phyloP scores from a whole-genome alignment of 2,329 filamentous ascomycete species.

The Fusarium succisae region DNA sequence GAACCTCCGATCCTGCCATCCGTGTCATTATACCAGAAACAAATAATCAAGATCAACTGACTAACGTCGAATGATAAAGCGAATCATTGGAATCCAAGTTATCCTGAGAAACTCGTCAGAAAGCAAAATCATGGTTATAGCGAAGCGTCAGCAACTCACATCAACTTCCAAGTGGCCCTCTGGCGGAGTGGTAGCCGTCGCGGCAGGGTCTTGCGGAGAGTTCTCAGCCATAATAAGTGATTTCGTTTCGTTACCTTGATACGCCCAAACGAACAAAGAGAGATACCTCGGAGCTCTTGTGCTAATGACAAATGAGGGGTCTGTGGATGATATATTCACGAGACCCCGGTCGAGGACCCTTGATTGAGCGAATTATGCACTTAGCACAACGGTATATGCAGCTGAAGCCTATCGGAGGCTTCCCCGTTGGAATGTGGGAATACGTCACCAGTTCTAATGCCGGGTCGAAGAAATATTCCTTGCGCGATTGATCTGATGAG shows the following conservation, averaged over 20 bases:
- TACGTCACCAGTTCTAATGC: not conserved
- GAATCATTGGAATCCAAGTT: not conserved
- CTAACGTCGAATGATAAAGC: not conserved
- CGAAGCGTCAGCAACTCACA: not conserved
- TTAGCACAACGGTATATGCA: too few species aligned
- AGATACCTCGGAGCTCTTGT: not conserved
- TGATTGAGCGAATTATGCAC: not conserved
- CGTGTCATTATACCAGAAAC: not conserved
- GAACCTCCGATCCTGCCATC: not conserved
- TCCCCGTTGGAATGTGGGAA: not conserved
- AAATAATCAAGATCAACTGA: rapidly evolving
- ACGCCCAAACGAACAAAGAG: not conserved
- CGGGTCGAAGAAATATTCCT: not conserved
- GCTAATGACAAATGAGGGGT: not conserved
- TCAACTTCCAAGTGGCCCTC: not conserved
- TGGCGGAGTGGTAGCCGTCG: not conserved
- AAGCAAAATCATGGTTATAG: rapidly evolving
- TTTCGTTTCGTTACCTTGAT: not conserved
- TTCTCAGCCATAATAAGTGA: not conserved
- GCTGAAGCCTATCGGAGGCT: not conserved
- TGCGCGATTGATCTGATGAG: not conserved
- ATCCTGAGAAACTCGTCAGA: not conserved
- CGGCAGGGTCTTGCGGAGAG: not conserved
- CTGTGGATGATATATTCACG: not conserved
- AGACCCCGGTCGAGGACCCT: not conserved